These are phyloP conservation scores for Grosmannia penicillata DNA, from an alignment of 2,329 filamentous ascomycete species.

Conservation along the genomic window DNA sequence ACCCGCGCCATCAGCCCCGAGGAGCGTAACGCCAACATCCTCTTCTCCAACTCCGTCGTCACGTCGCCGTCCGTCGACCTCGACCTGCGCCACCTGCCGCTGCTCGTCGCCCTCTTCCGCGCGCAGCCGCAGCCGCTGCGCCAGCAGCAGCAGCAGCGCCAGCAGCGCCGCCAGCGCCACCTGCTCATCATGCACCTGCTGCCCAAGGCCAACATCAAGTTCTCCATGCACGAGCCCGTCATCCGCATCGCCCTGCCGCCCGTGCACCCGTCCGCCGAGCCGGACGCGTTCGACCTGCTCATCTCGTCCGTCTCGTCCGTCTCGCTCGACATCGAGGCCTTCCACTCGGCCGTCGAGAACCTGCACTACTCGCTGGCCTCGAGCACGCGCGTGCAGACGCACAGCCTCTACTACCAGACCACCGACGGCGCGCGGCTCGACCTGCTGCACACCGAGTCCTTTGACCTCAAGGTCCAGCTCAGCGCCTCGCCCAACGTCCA, in stretches of 20 bases:
- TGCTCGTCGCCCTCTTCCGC: conserved; percentile 64
- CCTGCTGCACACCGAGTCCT: conserved; percentile 70
- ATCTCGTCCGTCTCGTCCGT: conserved; percentile 71
- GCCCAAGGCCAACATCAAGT: conserved; percentile 86
- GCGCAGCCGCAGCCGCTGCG: conserved; percentile 29
- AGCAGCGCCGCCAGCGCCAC: conserved; percentile 38
- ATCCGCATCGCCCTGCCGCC: conserved; percentile 77
- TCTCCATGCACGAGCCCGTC: conserved; percentile 94
- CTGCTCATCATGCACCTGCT: conserved; percentile 76
- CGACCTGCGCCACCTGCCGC: conserved; percentile 78
- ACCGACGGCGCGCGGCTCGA: conserved; percentile 71
- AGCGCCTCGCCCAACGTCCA: conserved; percentile 75
- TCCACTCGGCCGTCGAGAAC: conserved; percentile 74
- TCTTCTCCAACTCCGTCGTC: conserved; percentile 91
- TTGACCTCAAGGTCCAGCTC: conserved; percentile 76
- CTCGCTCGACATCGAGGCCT: conserved; percentile 85
- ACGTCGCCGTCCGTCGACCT: conserved; percentile 92
- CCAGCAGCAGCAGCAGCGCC: conserved; percentile 29
- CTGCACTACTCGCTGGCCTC: conserved; percentile 77
- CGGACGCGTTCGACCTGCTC: conserved; percentile 83
- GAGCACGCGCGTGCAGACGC: conserved; percentile 68
- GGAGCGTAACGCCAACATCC: conserved; percentile 86
- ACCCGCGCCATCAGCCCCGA: conserved; percentile 55
- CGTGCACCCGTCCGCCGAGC: conserved; percentile 45
- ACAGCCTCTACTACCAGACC: conserved; percentile 90